These are phyloP conservation scores for Entoloma clypeatum DNA, from an alignment of 1,284 basidiomycete species.

Conservation along the genomic window DNA sequence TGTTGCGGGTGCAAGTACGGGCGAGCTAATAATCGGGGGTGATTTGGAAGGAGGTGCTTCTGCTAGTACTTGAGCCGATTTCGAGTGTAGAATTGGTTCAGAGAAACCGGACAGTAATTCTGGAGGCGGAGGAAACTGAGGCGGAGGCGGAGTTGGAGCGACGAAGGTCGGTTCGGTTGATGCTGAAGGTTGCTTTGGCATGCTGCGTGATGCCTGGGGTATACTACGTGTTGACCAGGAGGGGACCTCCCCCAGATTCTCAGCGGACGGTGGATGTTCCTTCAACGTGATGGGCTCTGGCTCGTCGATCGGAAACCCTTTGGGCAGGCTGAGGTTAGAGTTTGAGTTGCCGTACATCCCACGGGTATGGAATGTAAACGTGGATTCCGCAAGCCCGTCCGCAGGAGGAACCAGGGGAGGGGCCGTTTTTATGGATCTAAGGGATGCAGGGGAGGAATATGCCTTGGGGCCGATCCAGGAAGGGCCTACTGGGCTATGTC, in stretches of 20 bases:
- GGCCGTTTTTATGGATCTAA: slow-evolving; percentile 16
- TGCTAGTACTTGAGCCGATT: too few relatives aligned
- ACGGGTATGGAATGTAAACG: slow-evolving; percentile 14
- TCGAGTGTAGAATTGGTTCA: too few relatives aligned
- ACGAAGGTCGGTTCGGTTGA: too few relatives aligned
- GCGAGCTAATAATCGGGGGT: neutral
- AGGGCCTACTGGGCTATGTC: slow-evolving; percentile 3
- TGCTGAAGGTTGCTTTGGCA: too few relatives aligned
- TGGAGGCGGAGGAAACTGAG: too few relatives aligned
- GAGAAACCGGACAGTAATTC: too few relatives aligned
- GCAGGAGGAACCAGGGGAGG: slow-evolving; percentile 12
- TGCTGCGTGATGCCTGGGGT: too few relatives aligned
- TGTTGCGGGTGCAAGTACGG: neutral
- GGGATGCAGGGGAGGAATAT: slow-evolving; percentile 14
- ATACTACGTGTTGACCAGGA: too few relatives aligned
- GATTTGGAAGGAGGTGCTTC: too few relatives aligned
- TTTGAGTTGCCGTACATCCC: slow-evolving; percentile 14
- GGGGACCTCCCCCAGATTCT: neutral
- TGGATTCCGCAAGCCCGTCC: slow-evolving; percentile 6
- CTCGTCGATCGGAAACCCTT: slow-evolving; percentile 16
- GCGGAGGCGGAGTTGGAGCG: too few relatives aligned
- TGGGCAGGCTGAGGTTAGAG: slow-evolving; percentile 12
- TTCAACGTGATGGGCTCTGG: slow-evolving; percentile 1
- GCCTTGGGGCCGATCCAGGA: slow-evolving; percentile 12
- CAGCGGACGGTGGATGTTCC: neutral